phyloP scores from a whole-genome alignment of 2,329 filamentous ascomycete genomes.

The Curvularia sp. region DNA sequence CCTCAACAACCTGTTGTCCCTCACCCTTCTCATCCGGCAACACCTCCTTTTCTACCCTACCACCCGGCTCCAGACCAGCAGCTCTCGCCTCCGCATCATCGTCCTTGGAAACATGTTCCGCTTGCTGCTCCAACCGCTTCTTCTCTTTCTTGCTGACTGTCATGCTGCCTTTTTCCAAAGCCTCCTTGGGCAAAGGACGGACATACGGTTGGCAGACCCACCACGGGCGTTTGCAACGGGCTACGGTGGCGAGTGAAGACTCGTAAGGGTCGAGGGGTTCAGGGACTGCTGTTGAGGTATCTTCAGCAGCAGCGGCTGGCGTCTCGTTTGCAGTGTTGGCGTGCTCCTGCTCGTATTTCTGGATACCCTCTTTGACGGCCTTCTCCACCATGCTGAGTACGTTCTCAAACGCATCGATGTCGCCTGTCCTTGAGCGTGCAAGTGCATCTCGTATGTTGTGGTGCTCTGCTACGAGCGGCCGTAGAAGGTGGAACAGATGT shows the following conservation, averaged over 20 bases:
- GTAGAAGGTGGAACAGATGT: constrained; percentile 90
- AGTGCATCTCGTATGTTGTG: constrained; percentile 87
- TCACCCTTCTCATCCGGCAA: constrained; percentile 6
- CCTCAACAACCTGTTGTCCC: constrained; percentile 42
- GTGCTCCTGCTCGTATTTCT: constrained; percentile 64
- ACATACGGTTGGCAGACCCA: constrained; percentile 92
- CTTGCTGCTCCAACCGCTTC: constrained; percentile 50
- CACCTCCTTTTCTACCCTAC: constrained; percentile 61
- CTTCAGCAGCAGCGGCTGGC: constrained; percentile 3
- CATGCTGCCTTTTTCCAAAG: constrained; percentile 80
- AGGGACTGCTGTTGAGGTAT: background rate
- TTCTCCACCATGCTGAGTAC: constrained; percentile 77
- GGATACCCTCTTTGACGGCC: constrained; percentile 73
- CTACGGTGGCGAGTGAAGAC: constrained; percentile 70
- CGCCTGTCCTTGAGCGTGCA: constrained; percentile 70
- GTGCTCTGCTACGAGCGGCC: constrained; percentile 79
- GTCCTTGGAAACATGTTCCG: constrained; percentile 49
- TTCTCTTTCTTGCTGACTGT: constrained; percentile 72
- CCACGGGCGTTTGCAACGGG: constrained; percentile 79
- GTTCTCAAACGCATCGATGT: constrained; percentile 78
- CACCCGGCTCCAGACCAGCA: constrained; percentile 36
- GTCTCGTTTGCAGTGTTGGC: constrained; percentile 6
- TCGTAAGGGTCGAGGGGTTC: constrained; percentile 50
- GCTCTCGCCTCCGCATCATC: constrained; percentile 36
- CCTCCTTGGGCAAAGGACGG: constrained; percentile 85